phyloP scores from a whole-genome alignment of 2,329 filamentous ascomycete genomes.

The Ophiostoma triangulosporum region DNA sequence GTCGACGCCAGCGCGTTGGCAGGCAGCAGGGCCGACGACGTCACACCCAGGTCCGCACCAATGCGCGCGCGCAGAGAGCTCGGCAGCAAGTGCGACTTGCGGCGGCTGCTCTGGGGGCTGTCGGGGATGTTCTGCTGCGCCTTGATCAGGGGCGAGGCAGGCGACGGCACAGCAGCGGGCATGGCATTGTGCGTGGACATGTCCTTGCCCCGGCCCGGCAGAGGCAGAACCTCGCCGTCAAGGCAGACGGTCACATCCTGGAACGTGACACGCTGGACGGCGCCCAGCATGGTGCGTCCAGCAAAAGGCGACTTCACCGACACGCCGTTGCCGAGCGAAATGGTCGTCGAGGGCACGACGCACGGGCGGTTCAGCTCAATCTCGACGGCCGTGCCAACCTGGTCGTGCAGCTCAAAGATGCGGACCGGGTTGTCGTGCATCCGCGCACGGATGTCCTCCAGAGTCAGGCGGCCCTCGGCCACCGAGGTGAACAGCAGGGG shows the following conservation, averaged over 20 bases:
- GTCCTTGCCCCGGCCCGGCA: constrained; percentile 51
- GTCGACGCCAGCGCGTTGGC: constrained; percentile 4
- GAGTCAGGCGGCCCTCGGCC: constrained; percentile 55
- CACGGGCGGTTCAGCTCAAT: constrained; percentile 63
- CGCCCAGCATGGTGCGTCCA: constrained; percentile 53
- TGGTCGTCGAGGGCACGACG: constrained; percentile 29
- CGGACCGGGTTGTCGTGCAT: constrained; percentile 67
- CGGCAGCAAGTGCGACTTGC: constrained; percentile 22
- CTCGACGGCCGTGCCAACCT: constrained; percentile 59
- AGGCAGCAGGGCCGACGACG: constrained; percentile 7
- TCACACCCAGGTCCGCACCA: constrained; percentile 9
- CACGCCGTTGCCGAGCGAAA: background rate
- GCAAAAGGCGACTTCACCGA: constrained; percentile 51
- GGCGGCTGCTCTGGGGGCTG: constrained; percentile 12
- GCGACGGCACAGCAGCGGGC: constrained; percentile 25
- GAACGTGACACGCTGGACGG: constrained; percentile 64
- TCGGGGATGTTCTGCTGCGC: constrained; percentile 23
- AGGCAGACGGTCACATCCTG: constrained; percentile 61
- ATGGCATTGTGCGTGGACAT: constrained; percentile 56
- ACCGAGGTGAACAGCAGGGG: constrained; percentile 66
- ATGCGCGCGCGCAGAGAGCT: constrained; percentile 20
- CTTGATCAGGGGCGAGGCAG: constrained; percentile 46
- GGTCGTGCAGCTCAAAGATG: constrained; percentile 74
- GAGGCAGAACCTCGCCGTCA: constrained; percentile 48
- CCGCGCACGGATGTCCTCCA: constrained; percentile 58